Percentiles rank a stretch among this genome's conserved stretches.
phyloP scores from a whole-genome alignment of 176 grass and related monocot genomes.

The Bonia amplexicaulis region DNA sequence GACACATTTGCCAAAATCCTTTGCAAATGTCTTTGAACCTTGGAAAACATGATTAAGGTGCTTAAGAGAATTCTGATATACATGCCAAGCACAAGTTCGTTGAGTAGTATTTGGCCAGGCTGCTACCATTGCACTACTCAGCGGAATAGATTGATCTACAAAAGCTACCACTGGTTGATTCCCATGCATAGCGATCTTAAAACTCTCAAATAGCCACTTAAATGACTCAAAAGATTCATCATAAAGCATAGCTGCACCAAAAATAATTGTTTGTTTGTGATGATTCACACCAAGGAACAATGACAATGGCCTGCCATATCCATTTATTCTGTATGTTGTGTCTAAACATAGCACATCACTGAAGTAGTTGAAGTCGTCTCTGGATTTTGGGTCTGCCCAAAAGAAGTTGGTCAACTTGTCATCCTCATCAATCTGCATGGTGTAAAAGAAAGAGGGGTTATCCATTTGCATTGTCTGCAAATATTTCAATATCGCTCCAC shows the following conservation, averaged over 20 bases:
- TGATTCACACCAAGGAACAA: slow-evolving; percentile 91
- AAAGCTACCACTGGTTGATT: slow-evolving; percentile 80
- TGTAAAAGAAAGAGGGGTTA: slow-evolving; percentile 83
- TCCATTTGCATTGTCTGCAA: slow-evolving; percentile 95
- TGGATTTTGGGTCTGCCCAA: slow-evolving; percentile 93
- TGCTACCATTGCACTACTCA: slow-evolving; percentile 70
- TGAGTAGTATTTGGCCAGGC: slow-evolving; percentile 80
- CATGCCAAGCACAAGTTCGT: slow-evolving; percentile 82
- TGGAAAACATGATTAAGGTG: slow-evolving; percentile 95
- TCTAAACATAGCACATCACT: slow-evolving; percentile 82
- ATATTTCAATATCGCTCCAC: slow-evolving; percentile 87
- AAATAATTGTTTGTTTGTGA: slow-evolving; percentile 91
- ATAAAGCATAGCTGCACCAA: slow-evolving; percentile 90
- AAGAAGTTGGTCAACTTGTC: slow-evolving; percentile 96
- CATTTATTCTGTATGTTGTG: slow-evolving; percentile 91
- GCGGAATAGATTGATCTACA: slow-evolving; percentile 67
- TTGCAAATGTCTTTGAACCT: slow-evolving; percentile 88
- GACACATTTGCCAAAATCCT: slow-evolving; percentile 85
- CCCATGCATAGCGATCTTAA: slow-evolving; percentile 91
- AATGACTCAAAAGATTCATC: slow-evolving; percentile 95
- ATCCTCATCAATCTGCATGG: slow-evolving; percentile 97
- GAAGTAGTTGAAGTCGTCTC: slow-evolving; percentile 75
- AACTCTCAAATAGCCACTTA: slow-evolving; percentile 98
- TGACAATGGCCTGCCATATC: slow-evolving; percentile 83
- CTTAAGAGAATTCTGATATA: slow-evolving; percentile 94